Conservation (phyloP, 139 green algal genomes). For the Micractinium conductrix region DNA sequence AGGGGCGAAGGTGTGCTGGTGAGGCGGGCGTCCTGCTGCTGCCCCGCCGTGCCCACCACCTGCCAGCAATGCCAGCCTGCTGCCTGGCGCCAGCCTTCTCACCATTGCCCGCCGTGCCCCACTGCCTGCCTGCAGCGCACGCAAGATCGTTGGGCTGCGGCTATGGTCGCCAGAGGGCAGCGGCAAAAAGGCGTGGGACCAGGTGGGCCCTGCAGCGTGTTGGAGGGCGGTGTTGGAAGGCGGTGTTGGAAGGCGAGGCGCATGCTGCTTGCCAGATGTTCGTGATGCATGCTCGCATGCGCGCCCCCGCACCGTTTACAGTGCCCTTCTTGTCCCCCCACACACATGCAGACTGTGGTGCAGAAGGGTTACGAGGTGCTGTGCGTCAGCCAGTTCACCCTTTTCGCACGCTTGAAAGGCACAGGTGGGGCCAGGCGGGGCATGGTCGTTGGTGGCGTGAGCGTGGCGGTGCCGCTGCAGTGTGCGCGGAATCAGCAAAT, state of each 20-base stretch:
- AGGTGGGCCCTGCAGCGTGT: too few species aligned
- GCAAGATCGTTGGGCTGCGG: not conserved
- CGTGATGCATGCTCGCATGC: not conserved
- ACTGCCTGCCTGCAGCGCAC: not conserved
- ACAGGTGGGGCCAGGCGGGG: too few species aligned
- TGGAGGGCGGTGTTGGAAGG: too few species aligned
- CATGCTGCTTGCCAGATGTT: not conserved
- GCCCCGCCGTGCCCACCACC: too few species aligned
- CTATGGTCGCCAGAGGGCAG: not conserved
- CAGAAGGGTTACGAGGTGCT: constrained; percentile 58
- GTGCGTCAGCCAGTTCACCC: constrained; percentile 82
- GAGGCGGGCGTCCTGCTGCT: not conserved
- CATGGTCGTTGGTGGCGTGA: too few species aligned
- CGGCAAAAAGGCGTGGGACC: not conserved
- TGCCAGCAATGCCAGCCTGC: not conserved
- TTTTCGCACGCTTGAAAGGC: constrained; percentile 73
- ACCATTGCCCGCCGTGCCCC: not conserved
- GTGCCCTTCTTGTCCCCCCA: not conserved
- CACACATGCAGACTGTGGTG: constrained; percentile 53
- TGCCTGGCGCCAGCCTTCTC: not conserved
- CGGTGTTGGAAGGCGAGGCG: too few species aligned
- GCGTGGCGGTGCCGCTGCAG: too few species aligned
- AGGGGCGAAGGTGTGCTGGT: too few species aligned
- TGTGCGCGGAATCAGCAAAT: too few species aligned
- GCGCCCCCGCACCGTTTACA: too few species aligned